Conservation (phyloP, 768 basidiomycete genomes). For the Dioszegia aurantiaca region DNA sequence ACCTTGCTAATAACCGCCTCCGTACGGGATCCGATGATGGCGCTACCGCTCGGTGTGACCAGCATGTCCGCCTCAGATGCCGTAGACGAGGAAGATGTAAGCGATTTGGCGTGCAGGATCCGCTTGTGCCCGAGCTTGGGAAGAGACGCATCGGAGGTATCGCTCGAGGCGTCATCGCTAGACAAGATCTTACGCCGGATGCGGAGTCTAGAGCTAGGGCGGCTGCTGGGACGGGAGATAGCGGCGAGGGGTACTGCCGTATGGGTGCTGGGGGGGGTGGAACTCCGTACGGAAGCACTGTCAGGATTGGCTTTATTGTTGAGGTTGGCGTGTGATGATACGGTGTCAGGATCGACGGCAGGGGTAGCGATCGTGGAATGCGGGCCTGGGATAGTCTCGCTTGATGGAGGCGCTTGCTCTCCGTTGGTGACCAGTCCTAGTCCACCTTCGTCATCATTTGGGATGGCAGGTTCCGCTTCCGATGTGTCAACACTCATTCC, state of each 20-base stretch:
- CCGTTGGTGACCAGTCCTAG: no score
- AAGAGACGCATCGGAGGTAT: not conserved
- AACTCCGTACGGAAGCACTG: not conserved
- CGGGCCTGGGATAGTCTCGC: no score
- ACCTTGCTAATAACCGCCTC: not conserved
- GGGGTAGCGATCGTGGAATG: no score
- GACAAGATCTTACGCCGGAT: slow-evolving; percentile 3
- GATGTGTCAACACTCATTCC: not conserved
- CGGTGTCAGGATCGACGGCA: no score
- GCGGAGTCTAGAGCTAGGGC: slow-evolving; percentile 3
- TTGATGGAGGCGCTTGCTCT: no score
- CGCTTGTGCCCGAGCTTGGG: not conserved
- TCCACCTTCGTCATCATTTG: no score
- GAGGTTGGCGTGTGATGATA: not conserved
- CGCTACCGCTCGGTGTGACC: slow-evolving; percentile 4
- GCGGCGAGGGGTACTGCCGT: not conserved
- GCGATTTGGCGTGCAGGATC: not conserved
- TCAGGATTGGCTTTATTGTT: no score
- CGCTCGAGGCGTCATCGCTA: not conserved
- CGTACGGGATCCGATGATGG: not conserved
- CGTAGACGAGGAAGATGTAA: slow-evolving; percentile 5
- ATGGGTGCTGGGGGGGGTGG: not conserved
- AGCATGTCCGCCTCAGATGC: not conserved
- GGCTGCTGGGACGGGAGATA: not conserved
- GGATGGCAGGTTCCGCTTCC: no score